Conservation (phyloP, 2,329 filamentous ascomycete genomes). For the Alternaria tenuissima region DNA sequence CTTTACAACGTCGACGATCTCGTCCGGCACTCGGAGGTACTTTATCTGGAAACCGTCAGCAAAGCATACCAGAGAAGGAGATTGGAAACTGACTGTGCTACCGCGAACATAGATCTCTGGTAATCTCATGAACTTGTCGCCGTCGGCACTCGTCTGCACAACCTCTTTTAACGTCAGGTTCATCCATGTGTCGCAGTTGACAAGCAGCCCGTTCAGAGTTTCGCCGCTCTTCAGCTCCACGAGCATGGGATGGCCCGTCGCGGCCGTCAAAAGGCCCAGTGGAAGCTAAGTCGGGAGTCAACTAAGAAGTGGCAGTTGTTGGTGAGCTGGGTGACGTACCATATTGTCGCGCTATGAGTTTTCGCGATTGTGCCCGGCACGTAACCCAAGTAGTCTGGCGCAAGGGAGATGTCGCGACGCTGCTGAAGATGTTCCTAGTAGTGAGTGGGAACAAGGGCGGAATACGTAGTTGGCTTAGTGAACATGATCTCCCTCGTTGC, state of each 20-base stretch:
- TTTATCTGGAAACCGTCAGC: constrained; percentile 76
- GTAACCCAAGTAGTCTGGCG: neutral
- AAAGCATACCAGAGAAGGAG: neutral
- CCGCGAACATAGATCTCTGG: constrained; percentile 96
- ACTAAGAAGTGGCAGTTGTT: constrained; percentile 1
- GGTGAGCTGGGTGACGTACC: constrained; percentile 29
- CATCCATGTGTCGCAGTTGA: constrained; percentile 99
- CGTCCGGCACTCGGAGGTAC: constrained; percentile 94
- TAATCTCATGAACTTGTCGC: constrained; percentile 90
- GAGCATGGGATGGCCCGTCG: constrained; percentile 97
- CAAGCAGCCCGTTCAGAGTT: constrained; percentile 93
- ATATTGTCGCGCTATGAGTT: constrained; percentile 22
- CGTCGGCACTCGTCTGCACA: constrained; percentile 93
- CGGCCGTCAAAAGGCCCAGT: constrained; percentile 86
- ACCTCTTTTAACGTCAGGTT: constrained; percentile 97
- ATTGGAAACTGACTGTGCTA: constrained; percentile 79
- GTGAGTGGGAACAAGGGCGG: neutral
- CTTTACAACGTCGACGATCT: constrained; percentile 93
- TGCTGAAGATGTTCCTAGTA: neutral
- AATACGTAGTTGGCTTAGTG: constrained; percentile 1
- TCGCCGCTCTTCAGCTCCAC: constrained; percentile 98
- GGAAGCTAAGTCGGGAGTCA: constrained; percentile 60
- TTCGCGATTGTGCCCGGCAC: neutral
- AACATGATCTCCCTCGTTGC: constrained; percentile 5
- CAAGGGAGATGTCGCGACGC: neutral